These are phyloP conservation scores for Ceratobasidium sp. DNA, from an alignment of 1,284 basidiomycete genomes.

Conservation along the genomic window DNA sequence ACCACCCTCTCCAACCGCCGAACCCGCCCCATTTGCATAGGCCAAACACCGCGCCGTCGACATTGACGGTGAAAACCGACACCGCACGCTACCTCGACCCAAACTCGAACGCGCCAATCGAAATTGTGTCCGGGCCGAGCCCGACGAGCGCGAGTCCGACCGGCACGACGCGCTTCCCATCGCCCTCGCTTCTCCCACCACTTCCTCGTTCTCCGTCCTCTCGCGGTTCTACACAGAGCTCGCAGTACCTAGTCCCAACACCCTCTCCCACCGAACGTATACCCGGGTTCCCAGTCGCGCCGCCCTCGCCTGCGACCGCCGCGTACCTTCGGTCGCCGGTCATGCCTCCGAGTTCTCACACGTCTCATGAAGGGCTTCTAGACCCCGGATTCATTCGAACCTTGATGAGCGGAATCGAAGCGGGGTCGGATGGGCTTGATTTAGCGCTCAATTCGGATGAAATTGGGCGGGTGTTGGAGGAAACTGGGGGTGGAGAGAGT, in stretches of 20 bases:
- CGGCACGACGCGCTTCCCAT: background rate
- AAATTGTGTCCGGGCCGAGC: constrained; percentile 14
- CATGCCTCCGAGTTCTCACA: constrained; percentile 13
- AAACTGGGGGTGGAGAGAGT: background rate
- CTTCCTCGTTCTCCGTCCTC: background rate
- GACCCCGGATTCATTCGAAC: constrained; percentile 34
- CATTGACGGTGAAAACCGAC: constrained; percentile 13
- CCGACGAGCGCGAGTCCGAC: constrained; percentile 12
- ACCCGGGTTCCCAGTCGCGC: constrained; percentile 25
- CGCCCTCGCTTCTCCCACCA: background rate
- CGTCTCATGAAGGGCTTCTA: constrained; percentile 32
- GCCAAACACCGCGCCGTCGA: background rate
- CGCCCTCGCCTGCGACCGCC: constrained; percentile 21
- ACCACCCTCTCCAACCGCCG: constrained; percentile 1
- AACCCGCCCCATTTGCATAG: background rate
- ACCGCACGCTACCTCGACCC: constrained; percentile 18
- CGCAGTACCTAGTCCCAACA: constrained; percentile 25
- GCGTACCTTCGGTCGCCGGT: background rate
- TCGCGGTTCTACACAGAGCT: background rate
- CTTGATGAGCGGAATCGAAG: constrained; percentile 32
- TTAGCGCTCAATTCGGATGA: background rate
- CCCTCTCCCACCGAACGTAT: background rate
- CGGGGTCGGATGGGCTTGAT: constrained; percentile 1
- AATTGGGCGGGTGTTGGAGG: too few relatives aligned
- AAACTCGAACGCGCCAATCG: constrained; percentile 10